Conservation (phyloP, 1,139 yeast species). For the Saccharomyces hybrid region DNA sequence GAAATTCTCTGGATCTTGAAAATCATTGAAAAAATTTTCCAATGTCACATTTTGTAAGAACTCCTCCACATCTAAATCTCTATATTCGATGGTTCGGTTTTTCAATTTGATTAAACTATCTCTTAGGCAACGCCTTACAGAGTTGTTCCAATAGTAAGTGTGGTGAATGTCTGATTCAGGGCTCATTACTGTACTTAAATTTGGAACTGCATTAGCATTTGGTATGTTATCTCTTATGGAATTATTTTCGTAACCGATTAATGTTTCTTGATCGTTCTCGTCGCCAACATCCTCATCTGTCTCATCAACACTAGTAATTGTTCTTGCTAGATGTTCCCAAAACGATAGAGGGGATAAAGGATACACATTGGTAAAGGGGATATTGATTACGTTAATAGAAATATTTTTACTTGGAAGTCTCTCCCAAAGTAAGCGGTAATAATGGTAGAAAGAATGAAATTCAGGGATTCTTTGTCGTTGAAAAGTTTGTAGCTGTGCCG, state of each 20-base stretch:
- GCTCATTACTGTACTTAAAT: background rate
- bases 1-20: constrained; percentile 20
- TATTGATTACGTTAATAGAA: constrained; percentile 27
- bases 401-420: constrained; percentile 25
- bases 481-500: constrained; percentile 22
- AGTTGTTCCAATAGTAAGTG: constrained; percentile 22
- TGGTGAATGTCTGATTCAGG: constrained; percentile 1
- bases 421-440: constrained; percentile 26
- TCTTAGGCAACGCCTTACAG: constrained; percentile 15
- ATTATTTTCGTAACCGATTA: constrained; percentile 11
- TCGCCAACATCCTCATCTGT: constrained; percentile 1
- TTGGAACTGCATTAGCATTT: background rate
- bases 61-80: constrained; percentile 9
- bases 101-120: constrained; percentile 8
- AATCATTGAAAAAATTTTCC: constrained; percentile 21
- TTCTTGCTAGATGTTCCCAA: constrained; percentile 18
- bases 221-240: background rate
- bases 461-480: constrained; percentile 19
- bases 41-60: constrained; percentile 10
- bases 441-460: constrained; percentile 28
- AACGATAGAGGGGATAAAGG: constrained; percentile 24
- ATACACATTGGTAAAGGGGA: constrained; percentile 29
- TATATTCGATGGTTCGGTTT: constrained; percentile 3
- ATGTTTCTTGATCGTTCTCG: constrained; percentile 23
- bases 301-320: constrained; percentile 3